Conservation (phyloP, 495 filamentous ascomycete genomes). For the Penicillium daleae region DNA sequence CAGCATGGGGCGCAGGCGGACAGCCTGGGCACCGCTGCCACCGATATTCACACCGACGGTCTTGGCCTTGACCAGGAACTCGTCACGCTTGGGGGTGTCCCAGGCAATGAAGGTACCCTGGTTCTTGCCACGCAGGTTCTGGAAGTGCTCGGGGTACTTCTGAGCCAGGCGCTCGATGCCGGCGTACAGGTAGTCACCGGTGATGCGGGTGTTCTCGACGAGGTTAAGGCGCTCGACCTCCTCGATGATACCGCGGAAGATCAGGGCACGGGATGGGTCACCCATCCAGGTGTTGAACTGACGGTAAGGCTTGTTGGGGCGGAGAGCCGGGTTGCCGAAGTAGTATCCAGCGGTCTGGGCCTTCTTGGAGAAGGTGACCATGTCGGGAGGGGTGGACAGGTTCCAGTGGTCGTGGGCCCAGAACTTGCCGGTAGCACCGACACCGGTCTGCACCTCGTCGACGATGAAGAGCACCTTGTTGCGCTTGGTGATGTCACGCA, state of each 20-base stretch:
- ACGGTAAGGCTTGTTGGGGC: slow-evolving; percentile 98
- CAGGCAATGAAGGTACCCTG: slow-evolving; percentile 98
- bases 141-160: slow-evolving; percentile 81
- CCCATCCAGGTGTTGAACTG: slow-evolving; percentile 99
- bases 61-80: slow-evolving; percentile 77
- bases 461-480: slow-evolving; percentile 92
- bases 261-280: slow-evolving; percentile 84
- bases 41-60: slow-evolving; percentile 89
- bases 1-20: slow-evolving; percentile 91
- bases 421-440: slow-evolving; percentile 92
- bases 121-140: slow-evolving; percentile 90
- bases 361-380: slow-evolving; percentile 99
- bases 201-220: slow-evolving; percentile 77
- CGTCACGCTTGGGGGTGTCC: slow-evolving; percentile 84
- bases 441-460: slow-evolving; percentile 97
- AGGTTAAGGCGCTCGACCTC: slow-evolving; percentile 84
- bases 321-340: slow-evolving; percentile 81
- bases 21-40: slow-evolving; percentile 77
- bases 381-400: slow-evolving; percentile 83
- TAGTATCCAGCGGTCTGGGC: slow-evolving; percentile 98
- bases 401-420: slow-evolving; percentile 99
- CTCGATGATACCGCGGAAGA: slow-evolving; percentile 90
- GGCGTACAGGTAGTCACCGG: slow-evolving; percentile 81
- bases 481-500: slow-evolving; percentile 83
- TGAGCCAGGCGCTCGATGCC: slow-evolving; percentile 69